Percentiles rank a stretch among this genome's conserved stretches.
Evolutionary conservation across 2,329 filamentous ascomycete species (phyloP).

Genomic region (Dactylellina cionopaga): DNA sequence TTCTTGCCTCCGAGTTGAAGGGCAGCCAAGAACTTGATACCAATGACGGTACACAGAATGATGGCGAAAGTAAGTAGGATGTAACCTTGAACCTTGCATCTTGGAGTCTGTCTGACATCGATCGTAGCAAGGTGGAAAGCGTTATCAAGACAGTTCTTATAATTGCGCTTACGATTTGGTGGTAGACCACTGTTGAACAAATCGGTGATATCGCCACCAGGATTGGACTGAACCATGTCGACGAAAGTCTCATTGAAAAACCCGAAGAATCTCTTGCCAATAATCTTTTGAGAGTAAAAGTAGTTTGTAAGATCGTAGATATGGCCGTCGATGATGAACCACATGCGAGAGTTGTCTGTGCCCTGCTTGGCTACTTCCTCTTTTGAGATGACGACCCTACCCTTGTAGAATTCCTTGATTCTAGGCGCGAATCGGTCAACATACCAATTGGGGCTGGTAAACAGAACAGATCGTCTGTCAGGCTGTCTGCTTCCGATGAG

Average conservation of each 20-base stretch:
- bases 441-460: constrained; percentile 80
- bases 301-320: constrained; percentile 95
- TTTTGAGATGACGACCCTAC: constrained; percentile 78
- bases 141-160: constrained; percentile 81
- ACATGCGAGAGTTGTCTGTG: constrained; percentile 73
- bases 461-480: constrained; percentile 69
- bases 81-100: constrained; percentile 89
- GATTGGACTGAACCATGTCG: constrained; percentile 75
- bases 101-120: constrained; percentile 81
- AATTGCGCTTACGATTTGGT: constrained; percentile 68
- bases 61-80: constrained; percentile 88
- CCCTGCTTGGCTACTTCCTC: constrained; percentile 73
- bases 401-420: constrained; percentile 88
- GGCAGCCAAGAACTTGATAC: constrained; percentile 89
- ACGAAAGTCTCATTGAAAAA: constrained; percentile 78
- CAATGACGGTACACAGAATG: constrained; percentile 80
- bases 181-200: constrained; percentile 69
- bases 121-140: constrained; percentile 82
- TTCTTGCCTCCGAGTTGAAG: constrained; percentile 93
- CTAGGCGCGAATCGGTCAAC: constrained; percentile 75
- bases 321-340: constrained; percentile 79
- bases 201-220: constrained; percentile 80
- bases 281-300: constrained; percentile 66
- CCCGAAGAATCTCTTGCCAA: constrained; percentile 65
- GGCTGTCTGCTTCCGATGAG: constrained; percentile 72